Base-by-base conservation (phyloP, 1,284 basidiomycete genomes). In the Inonotus obliquus region DNA sequence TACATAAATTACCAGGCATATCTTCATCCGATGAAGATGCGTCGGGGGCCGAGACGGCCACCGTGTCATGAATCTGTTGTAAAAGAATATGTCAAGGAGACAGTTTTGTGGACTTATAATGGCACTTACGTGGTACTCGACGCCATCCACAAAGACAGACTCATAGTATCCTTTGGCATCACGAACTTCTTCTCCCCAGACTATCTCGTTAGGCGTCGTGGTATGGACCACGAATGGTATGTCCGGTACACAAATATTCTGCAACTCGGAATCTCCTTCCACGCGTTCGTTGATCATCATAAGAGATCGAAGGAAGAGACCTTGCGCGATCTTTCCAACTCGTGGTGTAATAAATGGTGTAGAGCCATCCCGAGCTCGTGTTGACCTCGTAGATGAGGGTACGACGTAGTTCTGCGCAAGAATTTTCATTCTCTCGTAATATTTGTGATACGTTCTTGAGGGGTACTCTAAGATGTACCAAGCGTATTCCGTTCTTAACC, bases 401-500 rank as follows among this genome's bases (percentile, higher is more conserved):
- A 5, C 9, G 9, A 27, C 27, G 27, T 52, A 35, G 10, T 29
- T 35, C 27, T 35, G 29, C 9, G 51, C 51, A n/a, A 52, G 39
- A 23, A 48, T 21, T 19, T 59, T 39, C 19, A 59, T 27, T 11
- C 41, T 35, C 3, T 38, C 35, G 25, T 54, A 55, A 41, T 47
- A 63, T 5, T 27, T 17, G 14, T 29, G 57, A 39, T 59, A 63
- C 3, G 11, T 6, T 11, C 27, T 17, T 14, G 59, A 35, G 0
- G 86, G 85, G 2, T 63, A 61, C 11, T 76, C 75, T 1, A 88
- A 73, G 60, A 87, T 84, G 65, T 89, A 88, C 86, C 86, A 88
- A 0, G 85, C 84, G 67, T 71, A 65, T 25, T 68, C 32, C 1
- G 79, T 81, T 29, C 72, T 69, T 27, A 81, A 65, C 59, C 77